Evolutionary conservation across 140 eudicot genomes (phyloP).

Genomic region (Stevia rebaudiana): DNA sequence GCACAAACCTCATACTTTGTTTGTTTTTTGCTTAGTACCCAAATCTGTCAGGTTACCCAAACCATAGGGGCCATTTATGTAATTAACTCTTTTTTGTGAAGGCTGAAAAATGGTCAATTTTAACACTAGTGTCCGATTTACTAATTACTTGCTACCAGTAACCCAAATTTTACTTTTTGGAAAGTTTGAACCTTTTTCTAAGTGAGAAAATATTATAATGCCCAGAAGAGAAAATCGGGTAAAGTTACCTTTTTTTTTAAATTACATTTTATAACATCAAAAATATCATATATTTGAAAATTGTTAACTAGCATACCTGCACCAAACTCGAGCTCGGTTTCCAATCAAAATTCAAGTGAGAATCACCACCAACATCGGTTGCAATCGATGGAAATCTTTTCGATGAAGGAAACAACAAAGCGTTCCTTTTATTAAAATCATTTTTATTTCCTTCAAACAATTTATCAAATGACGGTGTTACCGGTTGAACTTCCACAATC

Average conservation of each 20-base stretch:
- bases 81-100: too few relatives aligned
- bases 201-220: not conserved
- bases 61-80: too few relatives aligned
- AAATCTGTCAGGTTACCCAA: too few relatives aligned
- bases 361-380: conserved; percentile 47
- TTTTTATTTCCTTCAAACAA: conserved; percentile 57
- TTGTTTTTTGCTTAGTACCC: too few relatives aligned
- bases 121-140: not conserved
- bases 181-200: not conserved
- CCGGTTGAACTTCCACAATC: conserved; percentile 82
- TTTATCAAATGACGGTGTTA: conserved; percentile 79
- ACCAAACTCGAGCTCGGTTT: conserved; percentile 46
- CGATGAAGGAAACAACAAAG: conserved; percentile 58
- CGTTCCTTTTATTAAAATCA: conserved; percentile 51
- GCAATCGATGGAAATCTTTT: conserved; percentile 49
- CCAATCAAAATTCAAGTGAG: conserved; percentile 63
- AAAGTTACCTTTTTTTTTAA: too few relatives aligned
- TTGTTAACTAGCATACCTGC: conserved; percentile 45
- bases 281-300: not conserved
- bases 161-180: not conserved
- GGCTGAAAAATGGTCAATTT: too few relatives aligned
- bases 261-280: not conserved
- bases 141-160: not conserved
- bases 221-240: not conserved
- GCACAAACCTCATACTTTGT: too few relatives aligned